Evolutionary conservation across 176 grass and related monocot genomes (phyloP).

Genomic region (Oryza glaberrima): DNA sequence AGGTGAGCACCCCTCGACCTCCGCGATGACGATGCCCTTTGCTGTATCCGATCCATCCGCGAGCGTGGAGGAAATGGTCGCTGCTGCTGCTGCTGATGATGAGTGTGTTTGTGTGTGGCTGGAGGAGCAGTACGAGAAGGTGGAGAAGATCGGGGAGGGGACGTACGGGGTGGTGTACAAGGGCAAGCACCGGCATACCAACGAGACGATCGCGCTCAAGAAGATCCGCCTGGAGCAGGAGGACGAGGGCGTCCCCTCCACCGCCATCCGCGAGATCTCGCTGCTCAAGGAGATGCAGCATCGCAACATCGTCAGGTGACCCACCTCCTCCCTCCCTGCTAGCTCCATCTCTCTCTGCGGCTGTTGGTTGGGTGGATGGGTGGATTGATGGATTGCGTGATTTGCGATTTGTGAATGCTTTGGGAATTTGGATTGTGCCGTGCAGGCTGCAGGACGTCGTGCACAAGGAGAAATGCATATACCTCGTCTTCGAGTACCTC

Average conservation of each 20-base stretch:
- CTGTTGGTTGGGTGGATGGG: not conserved
- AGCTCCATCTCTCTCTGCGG: no score
- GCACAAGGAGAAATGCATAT: slow-evolving; percentile 75
- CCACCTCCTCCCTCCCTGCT: no score
- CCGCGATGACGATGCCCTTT: slow-evolving; percentile 12
- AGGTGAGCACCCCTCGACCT: slow-evolving; percentile 41
- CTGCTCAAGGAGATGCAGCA: slow-evolving; percentile 92
- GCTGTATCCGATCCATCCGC: not conserved
- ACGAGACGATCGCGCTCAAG: slow-evolving; percentile 80
- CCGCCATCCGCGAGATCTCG: slow-evolving; percentile 90
- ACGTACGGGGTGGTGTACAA: slow-evolving; percentile 92
- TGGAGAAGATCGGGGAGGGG: slow-evolving; percentile 91
- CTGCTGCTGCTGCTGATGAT: not conserved
- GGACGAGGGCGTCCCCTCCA: slow-evolving; percentile 82
- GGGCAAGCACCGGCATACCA: slow-evolving; percentile 66
- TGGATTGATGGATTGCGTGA: not conserved
- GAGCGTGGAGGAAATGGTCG: not conserved
- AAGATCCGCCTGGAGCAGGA: slow-evolving; percentile 80
- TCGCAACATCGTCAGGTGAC: slow-evolving; percentile 77
- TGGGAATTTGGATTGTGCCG: not conserved
- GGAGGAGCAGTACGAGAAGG: slow-evolving; percentile 71
- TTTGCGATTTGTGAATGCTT: not conserved
- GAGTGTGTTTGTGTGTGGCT: not conserved
- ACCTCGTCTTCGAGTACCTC: slow-evolving; percentile 94
- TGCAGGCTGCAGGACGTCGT: slow-evolving; percentile 94